phyloP scores from a whole-genome alignment of 208 protist genomes.

The Wallacemonas sp. region DNA sequence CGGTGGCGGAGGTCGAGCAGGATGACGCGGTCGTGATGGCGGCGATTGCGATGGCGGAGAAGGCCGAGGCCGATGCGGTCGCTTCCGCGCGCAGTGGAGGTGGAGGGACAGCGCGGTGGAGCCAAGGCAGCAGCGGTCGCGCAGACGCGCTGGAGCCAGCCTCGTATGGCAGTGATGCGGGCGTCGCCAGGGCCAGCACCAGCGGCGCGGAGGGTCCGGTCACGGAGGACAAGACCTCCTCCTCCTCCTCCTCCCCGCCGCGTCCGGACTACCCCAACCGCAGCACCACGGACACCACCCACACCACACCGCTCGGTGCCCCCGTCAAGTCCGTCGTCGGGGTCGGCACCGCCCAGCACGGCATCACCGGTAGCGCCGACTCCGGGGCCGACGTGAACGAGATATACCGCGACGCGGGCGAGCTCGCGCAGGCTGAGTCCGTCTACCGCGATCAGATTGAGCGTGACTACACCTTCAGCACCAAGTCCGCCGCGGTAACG shows the following conservation, averaged over 20 bases:
- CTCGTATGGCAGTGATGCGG: too few relatives aligned
- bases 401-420: slow-evolving; percentile 17
- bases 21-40: slow-evolving; percentile 11
- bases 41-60: slow-evolving; percentile 11
- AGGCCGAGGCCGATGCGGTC: slow-evolving; percentile 12
- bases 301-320: background rate
- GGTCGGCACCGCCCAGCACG: background rate
- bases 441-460: slow-evolving; percentile 84
- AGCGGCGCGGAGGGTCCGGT: too few relatives aligned
- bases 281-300: background rate
- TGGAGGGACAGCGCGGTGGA: too few relatives aligned
- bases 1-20: slow-evolving; percentile 1
- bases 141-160: too few relatives aligned
- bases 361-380: background rate
- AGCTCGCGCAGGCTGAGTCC: slow-evolving; percentile 64
- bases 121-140: background rate
- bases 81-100: background rate
- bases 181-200: too few relatives aligned
- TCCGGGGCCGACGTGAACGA: slow-evolving; percentile 14
- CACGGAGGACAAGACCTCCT: too few relatives aligned
- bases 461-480: slow-evolving; percentile 80
- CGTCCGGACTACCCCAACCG: too few relatives aligned
- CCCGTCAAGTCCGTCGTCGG: background rate
- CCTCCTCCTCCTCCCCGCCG: too few relatives aligned
- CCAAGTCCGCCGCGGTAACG: slow-evolving; percentile 19